Evolutionary conservation across 768 basidiomycete genomes (phyloP).

Genomic region (Polyporus arcularius): DNA sequence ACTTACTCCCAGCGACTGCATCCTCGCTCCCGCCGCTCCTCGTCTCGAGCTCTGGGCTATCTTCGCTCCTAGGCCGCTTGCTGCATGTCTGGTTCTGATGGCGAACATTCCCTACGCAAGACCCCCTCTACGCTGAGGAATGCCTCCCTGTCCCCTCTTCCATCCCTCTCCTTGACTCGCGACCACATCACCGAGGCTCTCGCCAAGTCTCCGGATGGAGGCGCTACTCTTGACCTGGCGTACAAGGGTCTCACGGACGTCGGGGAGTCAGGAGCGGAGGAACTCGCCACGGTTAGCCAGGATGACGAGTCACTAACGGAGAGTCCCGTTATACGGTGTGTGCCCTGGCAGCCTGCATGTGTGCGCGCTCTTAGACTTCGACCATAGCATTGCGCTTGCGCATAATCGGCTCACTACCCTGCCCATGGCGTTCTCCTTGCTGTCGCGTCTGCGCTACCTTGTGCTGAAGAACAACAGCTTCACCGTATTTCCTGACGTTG

Average conservation of each 20-base stretch:
- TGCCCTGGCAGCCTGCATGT: constrained; percentile 16
- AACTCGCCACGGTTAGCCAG: constrained; percentile 65
- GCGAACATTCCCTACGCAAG: constrained; percentile 20
- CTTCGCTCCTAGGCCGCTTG: constrained; percentile 2
- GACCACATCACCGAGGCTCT: constrained; percentile 68
- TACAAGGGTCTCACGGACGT: constrained; percentile 79
- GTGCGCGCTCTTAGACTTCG: neutral
- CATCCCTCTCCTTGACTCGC: constrained; percentile 49
- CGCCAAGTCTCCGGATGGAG: constrained; percentile 67
- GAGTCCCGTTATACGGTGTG: constrained; percentile 62
- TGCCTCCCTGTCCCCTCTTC: constrained; percentile 25
- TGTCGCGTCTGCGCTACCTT: constrained; percentile 79
- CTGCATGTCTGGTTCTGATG: constrained; percentile 21
- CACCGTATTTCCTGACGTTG: constrained; percentile 81
- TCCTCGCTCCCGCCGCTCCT: neutral
- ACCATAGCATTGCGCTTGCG: constrained; percentile 76
- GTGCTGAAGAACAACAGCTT: constrained; percentile 87
- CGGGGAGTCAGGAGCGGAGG: constrained; percentile 70
- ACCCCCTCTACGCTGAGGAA: constrained; percentile 17
- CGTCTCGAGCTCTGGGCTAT: neutral
- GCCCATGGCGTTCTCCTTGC: constrained; percentile 69
- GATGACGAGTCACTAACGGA: constrained; percentile 48
- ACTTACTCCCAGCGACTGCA: neutral
- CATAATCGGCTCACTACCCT: constrained; percentile 81
- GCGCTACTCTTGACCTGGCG: constrained; percentile 83